Percentiles rank a stretch among this genome's conserved stretches.
phyloP scores from a whole-genome alignment of 2,329 filamentous ascomycete species.

The Fragosphaeria purpurea region DNA sequence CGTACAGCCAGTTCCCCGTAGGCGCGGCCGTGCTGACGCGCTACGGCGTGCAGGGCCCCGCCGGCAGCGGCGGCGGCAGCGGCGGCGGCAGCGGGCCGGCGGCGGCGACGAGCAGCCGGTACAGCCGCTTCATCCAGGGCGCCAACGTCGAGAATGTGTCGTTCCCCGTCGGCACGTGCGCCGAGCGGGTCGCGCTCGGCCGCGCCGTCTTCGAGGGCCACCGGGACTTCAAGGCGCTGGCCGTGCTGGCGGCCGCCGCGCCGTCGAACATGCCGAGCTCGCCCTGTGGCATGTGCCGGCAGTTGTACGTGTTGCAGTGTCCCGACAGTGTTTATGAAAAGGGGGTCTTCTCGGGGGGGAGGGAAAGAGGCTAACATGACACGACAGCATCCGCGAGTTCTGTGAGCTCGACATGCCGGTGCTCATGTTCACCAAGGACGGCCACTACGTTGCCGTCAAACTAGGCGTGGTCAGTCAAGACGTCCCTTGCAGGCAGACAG shows the following conservation, averaged over 20 bases:
- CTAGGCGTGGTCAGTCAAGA: conserved; percentile 48
- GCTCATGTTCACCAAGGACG: conserved; percentile 85
- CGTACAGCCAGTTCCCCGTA: conserved; percentile 86
- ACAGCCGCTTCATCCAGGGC: conserved; percentile 45
- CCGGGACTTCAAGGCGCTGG: conserved; percentile 61
- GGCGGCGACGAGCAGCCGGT: background rate
- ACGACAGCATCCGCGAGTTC: conserved; percentile 62
- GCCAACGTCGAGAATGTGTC: conserved; percentile 90
- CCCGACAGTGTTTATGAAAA: background rate
- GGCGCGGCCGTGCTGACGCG: conserved; percentile 65
- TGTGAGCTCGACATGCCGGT: conserved; percentile 60
- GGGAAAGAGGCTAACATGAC: background rate
- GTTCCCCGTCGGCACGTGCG: conserved; percentile 92
- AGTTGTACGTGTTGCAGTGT: conserved; percentile 53
- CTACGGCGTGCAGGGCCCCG: conserved; percentile 14
- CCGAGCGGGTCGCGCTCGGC: conserved; percentile 80
- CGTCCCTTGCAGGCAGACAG: background rate
- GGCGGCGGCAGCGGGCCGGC: too few relatives aligned
- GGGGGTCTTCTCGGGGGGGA: background rate
- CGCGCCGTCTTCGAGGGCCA: conserved; percentile 60
- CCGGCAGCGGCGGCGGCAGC: background rate
- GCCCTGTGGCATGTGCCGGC: conserved; percentile 93
- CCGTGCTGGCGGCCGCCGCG: conserved; percentile 70
- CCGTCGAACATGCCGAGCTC: conserved; percentile 43
- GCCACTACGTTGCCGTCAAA: conserved; percentile 58